Percentiles rank a stretch among this genome's conserved stretches.
Evolutionary conservation across 306 rosid genomes (phyloP).

Genomic region (Fragaria ananassa): DNA sequence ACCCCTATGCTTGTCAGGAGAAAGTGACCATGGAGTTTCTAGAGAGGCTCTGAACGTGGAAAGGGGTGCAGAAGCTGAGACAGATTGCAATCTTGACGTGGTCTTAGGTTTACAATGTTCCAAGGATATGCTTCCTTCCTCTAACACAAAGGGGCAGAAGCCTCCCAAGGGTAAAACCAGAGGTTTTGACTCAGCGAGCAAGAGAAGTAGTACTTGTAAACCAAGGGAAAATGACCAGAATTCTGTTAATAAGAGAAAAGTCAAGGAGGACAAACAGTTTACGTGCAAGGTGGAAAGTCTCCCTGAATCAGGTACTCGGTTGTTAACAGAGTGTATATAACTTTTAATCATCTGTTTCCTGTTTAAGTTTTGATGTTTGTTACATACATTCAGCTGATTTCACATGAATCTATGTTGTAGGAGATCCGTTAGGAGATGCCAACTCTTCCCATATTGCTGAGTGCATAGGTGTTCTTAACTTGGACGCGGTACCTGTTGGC

Average conservation of each 20-base stretch:
- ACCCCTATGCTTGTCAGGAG: slow-evolving; percentile 38
- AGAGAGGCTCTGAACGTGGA: slow-evolving; percentile 35
- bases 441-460: slow-evolving; percentile 30
- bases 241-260: slow-evolving; percentile 47
- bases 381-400: slow-evolving; percentile 22
- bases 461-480: slow-evolving; percentile 32
- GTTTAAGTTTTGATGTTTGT: slow-evolving; percentile 17
- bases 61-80: slow-evolving; percentile 35
- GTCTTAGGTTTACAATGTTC: slow-evolving; percentile 31
- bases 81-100: slow-evolving; percentile 32
- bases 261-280: slow-evolving; percentile 39
- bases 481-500: slow-evolving; percentile 38
- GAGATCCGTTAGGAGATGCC: slow-evolving; percentile 43
- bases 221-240: slow-evolving; percentile 46
- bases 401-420: slow-evolving; percentile 35
- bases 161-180: slow-evolving; percentile 53
- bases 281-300: slow-evolving; percentile 37
- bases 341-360: slow-evolving; percentile 10
- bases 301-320: slow-evolving; percentile 52
- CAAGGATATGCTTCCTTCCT: slow-evolving; percentile 34
- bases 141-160: slow-evolving; percentile 52
- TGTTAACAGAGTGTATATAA: background rate
- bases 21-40: slow-evolving; percentile 34
- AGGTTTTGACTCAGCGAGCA: slow-evolving; percentile 46
- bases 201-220: slow-evolving; percentile 41